Evolutionary conservation across 2,329 filamentous ascomycete species (phyloP), one percentile per base, ranked within the genome.

Genomic region (Cordyceps cicadae): DNA sequence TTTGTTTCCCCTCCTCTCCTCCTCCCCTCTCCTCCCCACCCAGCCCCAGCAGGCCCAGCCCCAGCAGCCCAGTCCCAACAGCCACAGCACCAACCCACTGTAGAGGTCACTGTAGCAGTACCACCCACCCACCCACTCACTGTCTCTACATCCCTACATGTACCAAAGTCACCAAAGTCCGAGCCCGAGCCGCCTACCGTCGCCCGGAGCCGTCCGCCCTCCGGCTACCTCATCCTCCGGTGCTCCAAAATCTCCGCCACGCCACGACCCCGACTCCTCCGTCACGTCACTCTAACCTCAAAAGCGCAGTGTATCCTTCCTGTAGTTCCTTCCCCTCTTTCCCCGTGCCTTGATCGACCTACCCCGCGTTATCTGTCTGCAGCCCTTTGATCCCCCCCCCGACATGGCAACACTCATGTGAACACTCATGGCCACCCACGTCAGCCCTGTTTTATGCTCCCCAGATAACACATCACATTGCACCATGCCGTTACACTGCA

Each of bases 121-220:
- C n/a, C n/a, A n/a, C n/a, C n/a, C n/a, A n/a, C n/a, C n/a, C n/a
- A n/a, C n/a, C n/a, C n/a, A n/a, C n/a, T n/a, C n/a, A n/a, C n/a
- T n/a, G n/a, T n/a, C n/a, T n/a, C n/a, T n/a, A n/a, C n/a, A n/a
- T n/a, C n/a, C n/a, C n/a, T n/a, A n/a, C n/a, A n/a, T n/a, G n/a
- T n/a, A n/a, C n/a, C n/a, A n/a, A n/a, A n/a, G n/a, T n/a, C n/a
- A n/a, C n/a, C n/a, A n/a, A n/a, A 34, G 50, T 15, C 39, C 51
- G 24, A 54, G 51, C 34, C 37, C 32, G 11, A n/a, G 34, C 51
- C 34, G 17, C 11, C 54, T 15, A 26, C 29, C 54, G 45, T 56
- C 54, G 54, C 54, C 54, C 54, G 54, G 54, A 56, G 54, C 54
- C 54, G 54, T 56, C 54, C 54, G 54, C 29, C 39, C 6, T 37